These are phyloP conservation scores for Lachnellula arida DNA, from an alignment of 2,329 filamentous ascomycete species.

Conservation along the genomic window DNA sequence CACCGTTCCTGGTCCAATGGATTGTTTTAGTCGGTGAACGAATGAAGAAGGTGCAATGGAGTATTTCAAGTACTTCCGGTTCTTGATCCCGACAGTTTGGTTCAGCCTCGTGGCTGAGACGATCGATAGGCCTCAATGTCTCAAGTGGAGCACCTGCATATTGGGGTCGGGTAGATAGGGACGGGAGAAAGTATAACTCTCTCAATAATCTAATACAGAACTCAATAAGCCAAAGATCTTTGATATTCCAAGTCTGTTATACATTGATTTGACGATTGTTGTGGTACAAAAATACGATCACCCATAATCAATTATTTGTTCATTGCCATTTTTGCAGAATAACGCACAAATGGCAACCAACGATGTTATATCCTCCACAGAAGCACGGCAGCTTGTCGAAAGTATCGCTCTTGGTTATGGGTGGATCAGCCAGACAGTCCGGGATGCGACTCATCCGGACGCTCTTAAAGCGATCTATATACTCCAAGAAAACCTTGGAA, in stretches of 20 bases:
- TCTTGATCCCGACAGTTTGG: constrained; percentile 5
- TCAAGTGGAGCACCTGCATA: constrained; percentile 1
- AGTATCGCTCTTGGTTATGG: constrained; percentile 6
- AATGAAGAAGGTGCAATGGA: constrained; percentile 7
- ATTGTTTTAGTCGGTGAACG: background rate
- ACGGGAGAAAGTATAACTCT: too few species aligned
- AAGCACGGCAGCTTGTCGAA: constrained; percentile 3
- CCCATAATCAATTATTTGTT: too few species aligned
- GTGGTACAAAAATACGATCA: too few species aligned
- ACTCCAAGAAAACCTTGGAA: constrained; percentile 6
- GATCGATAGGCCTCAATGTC: constrained; percentile 1
- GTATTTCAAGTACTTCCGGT: constrained; percentile 2
- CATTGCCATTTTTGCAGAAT: background rate
- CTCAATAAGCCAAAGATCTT: too few species aligned
- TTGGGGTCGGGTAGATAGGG: background rate
- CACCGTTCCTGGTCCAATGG: background rate
- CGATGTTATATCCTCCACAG: constrained; percentile 2
- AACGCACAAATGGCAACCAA: constrained; percentile 1
- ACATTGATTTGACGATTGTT: too few species aligned
- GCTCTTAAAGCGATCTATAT: constrained; percentile 4
- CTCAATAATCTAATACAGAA: too few species aligned
- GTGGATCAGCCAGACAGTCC: constrained; percentile 5
- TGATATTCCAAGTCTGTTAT: too few species aligned
- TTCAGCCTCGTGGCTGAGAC: constrained; percentile 4
- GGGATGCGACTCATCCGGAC: constrained; percentile 4